phyloP scores from a whole-genome alignment of 495 filamentous ascomycete species.

The Aspergillus heteromorphus region DNA sequence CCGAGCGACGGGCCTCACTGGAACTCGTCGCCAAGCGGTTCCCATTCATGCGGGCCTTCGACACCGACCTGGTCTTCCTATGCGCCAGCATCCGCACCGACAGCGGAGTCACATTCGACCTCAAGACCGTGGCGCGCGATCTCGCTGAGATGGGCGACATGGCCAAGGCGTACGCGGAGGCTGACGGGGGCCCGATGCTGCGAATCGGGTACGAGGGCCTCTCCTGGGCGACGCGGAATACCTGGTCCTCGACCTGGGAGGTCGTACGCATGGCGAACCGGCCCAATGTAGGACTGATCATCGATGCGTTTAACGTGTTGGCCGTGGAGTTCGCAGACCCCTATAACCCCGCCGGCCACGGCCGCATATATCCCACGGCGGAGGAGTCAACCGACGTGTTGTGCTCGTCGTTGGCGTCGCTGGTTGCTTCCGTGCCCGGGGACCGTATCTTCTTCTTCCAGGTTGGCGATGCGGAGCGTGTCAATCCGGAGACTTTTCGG shows the following conservation, averaged over 20 bases:
- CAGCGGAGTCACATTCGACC: constrained; percentile 24
- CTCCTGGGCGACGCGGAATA: constrained; percentile 61
- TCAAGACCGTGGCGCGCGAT: constrained; percentile 25
- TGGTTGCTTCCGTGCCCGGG: constrained; percentile 48
- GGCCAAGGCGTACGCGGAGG: constrained; percentile 21
- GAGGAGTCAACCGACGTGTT: constrained; percentile 22
- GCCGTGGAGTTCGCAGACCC: constrained; percentile 68
- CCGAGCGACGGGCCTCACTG: constrained; percentile 16
- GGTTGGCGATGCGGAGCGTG: constrained; percentile 59
- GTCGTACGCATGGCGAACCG: constrained; percentile 52
- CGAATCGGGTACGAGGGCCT: constrained; percentile 31
- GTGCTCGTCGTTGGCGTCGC: constrained; percentile 33
- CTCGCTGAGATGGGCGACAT: constrained; percentile 28
- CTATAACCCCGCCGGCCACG: constrained; percentile 24
- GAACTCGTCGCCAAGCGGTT: constrained; percentile 29
- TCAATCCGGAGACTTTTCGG: constrained; percentile 35
- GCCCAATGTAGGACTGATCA: constrained; percentile 57
- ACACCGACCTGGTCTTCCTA: constrained; percentile 32
- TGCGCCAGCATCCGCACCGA: constrained; percentile 30
- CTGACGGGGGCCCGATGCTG: constrained; percentile 25
- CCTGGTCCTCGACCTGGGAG: constrained; percentile 57
- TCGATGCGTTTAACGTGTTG: constrained; percentile 65
- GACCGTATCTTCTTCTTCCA: constrained; percentile 70
- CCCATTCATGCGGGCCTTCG: constrained; percentile 34
- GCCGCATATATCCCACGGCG: constrained; percentile 20